phyloP scores from a whole-genome alignment of 2,329 filamentous ascomycete species.

The Diaporthe batatas region DNA sequence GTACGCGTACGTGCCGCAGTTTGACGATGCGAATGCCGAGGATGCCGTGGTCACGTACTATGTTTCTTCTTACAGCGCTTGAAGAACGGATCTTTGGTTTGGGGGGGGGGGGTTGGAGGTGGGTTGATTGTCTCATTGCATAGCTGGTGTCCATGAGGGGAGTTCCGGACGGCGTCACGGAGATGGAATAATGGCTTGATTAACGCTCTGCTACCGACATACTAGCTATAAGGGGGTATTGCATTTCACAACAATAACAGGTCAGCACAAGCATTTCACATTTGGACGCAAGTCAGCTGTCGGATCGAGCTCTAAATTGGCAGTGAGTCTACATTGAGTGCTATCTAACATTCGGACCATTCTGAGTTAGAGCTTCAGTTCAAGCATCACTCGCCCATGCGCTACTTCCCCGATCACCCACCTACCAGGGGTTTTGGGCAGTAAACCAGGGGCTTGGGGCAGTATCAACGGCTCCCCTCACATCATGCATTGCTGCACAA shows the following conservation, averaged over 20 bases:
- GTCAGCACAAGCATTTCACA: neutral
- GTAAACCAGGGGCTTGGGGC: no score
- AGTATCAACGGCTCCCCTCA: no score
- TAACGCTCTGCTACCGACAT: neutral
- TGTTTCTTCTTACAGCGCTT: constrained; percentile 55
- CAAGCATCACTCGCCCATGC: neutral
- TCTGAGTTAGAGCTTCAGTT: neutral
- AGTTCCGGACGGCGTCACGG: neutral
- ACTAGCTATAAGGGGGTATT: neutral
- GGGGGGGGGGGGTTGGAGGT: no score
- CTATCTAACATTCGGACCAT: neutral
- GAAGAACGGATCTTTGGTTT: constrained; percentile 32
- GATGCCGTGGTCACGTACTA: constrained; percentile 79
- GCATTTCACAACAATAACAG: neutral
- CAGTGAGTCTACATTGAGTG: neutral
- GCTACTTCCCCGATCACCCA: neutral
- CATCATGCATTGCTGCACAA: neutral
- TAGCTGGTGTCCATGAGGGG: neutral
- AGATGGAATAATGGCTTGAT: neutral
- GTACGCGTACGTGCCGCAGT: constrained; percentile 83
- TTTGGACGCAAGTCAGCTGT: neutral
- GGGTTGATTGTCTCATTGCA: neutral
- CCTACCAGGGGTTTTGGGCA: no score
- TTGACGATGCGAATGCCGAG: constrained; percentile 74
- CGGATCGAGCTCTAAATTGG: neutral